Evolutionary conservation across 805 yeast genomes (phyloP), one percentile per base, ranked within the genome.

Genomic region (Saccharomycopsis oosterbeekiorum): DNA sequence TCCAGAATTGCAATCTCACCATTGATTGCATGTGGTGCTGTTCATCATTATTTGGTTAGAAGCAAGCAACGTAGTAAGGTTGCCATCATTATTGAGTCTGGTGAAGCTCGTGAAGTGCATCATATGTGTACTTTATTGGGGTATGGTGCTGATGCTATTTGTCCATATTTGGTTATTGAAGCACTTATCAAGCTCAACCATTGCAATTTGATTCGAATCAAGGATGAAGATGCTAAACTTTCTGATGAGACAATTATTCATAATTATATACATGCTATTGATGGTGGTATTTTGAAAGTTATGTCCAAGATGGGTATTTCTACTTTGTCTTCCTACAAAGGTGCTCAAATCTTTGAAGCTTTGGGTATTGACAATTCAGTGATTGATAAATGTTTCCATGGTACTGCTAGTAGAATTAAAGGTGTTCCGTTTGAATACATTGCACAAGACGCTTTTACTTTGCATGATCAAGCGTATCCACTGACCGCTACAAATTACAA

Each of bases 221-320:
- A 47, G 9, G 53, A 34, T 19, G 53, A 47, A 14, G 78, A 76
- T 41, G 75, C 73, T 34, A 37, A 59, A 9, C 72, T 88, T 59
- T 70, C 84, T 17, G 84, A 84, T 65, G 82, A 81, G 39, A 71
- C 82, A 67, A 80, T 91, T 63, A 74, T 92, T 64, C 78, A 78
- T 59, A 93, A 93, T 78, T 93, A 90, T 77, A 88, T 86, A 71
- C 80, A 84, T 67, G 86, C 97, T 12, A 80, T 89, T 63, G 96
- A 93, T 71, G 87, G 90, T 60, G 98, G 98, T 75, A 86, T 93
- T 68, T 78, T 90, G 69, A 93, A 94, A 78, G 97, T 94, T 63
- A 93, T 93, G 99, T 90, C 97, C 42, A 93, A 94, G 80, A 94
- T 93, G 98, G 99, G 99, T 80, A 94, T 93, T 68, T 92, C 98